Conservation (phyloP, 257 asterid genomes). For the Petrea volubilis region DNA sequence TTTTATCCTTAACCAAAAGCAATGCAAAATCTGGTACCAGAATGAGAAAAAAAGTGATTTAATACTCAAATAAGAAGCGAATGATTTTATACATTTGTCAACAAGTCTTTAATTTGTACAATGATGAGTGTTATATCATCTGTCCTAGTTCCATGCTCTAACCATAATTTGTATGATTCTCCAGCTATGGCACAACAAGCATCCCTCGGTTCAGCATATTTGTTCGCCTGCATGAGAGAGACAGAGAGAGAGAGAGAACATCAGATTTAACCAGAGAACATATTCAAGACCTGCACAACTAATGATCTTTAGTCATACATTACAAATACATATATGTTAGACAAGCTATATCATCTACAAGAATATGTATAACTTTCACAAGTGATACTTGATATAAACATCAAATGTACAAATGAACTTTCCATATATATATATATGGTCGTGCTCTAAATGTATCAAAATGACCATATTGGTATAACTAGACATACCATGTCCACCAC, state of each 20-base stretch:
- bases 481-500: slow-evolving; percentile 60
- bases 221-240: slow-evolving; percentile 41
- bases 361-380: neutral
- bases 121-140: slow-evolving; percentile 74
- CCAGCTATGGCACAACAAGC: slow-evolving; percentile 65
- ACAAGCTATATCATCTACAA: neutral
- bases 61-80: slow-evolving; percentile 21
- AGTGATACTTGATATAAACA: neutral
- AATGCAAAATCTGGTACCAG: slow-evolving; percentile 1
- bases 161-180: slow-evolving; percentile 69
- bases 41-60: slow-evolving; percentile 6
- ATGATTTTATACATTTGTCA: slow-evolving; percentile 40
- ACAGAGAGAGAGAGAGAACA: neutral
- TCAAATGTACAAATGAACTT: no score
- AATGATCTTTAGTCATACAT: neutral
- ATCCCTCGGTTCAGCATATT: slow-evolving; percentile 54
- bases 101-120: slow-evolving; percentile 57
- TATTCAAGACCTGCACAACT: neutral
- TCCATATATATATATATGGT: neutral
- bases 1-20: neutral
- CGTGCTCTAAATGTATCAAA: neutral
- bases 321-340: neutral
- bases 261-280: neutral
- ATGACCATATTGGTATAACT: neutral
- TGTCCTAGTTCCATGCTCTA: slow-evolving; percentile 68